A percentile compares a stretch with the other conserved stretches of the same genome.
phyloP scores from a whole-genome alignment of 2,329 filamentous ascomycete species.

The Trichoderma sp. region DNA sequence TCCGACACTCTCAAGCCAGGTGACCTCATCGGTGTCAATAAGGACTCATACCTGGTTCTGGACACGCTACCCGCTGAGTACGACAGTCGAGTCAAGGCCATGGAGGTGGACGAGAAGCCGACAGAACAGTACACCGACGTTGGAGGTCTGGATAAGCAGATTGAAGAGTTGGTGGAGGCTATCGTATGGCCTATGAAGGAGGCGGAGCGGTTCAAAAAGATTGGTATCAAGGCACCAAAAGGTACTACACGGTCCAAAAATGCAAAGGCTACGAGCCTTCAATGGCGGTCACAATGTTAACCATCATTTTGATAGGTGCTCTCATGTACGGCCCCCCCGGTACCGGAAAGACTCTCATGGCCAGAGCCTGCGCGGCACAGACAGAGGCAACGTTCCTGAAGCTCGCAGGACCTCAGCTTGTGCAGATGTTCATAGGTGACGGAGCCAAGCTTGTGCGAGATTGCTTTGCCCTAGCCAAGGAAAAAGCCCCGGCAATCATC shows the following conservation, averaged over 20 bases:
- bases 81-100: constrained; percentile 97
- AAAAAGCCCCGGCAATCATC: constrained; percentile 98
- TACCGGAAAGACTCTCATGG: constrained; percentile 88
- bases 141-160: constrained; percentile 96
- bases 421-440: constrained; percentile 99
- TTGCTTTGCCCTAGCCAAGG: constrained; percentile 95
- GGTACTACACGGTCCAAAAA: constrained; percentile 57
- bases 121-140: constrained; percentile 99
- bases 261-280: not conserved
- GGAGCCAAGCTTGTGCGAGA: constrained; percentile 97
- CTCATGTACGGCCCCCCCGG: constrained; percentile 96
- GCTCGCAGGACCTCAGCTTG: constrained; percentile 92
- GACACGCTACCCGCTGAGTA: constrained; percentile 98
- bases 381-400: constrained; percentile 99
- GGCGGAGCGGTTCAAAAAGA: constrained; percentile 98
- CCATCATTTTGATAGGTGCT: constrained; percentile 72
- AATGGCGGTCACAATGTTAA: not conserved
- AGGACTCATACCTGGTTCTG: constrained; percentile 96
- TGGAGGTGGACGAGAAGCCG: constrained; percentile 99
- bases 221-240: constrained; percentile 98
- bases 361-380: constrained; percentile 93
- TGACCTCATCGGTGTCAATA: constrained; percentile 97
- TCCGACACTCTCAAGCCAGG: constrained; percentile 92
- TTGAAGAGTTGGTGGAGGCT: constrained; percentile 96
- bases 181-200: constrained; percentile 99